phyloP scores from a whole-genome alignment of 1,284 basidiomycete species.

The Ceratobasidium sp. region DNA sequence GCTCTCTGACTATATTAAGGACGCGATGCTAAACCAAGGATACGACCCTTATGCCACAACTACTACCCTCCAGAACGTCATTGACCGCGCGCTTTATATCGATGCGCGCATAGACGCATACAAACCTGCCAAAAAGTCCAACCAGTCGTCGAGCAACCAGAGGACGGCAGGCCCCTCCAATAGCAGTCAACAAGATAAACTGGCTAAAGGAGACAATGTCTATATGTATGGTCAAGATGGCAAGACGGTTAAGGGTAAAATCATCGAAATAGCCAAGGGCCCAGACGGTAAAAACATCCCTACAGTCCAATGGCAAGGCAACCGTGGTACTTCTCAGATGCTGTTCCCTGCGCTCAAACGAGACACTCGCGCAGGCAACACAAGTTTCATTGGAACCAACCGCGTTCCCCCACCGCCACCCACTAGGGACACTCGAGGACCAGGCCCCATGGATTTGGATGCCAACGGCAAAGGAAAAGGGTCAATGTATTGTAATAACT shows the following conservation, averaged over 20 bases:
- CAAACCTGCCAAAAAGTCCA: not conserved
- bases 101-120: not conserved
- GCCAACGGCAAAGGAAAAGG: not conserved
- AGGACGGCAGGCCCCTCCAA: not conserved
- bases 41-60: not conserved
- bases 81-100: not conserved
- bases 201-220: too few species aligned
- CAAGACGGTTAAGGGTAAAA: not conserved
- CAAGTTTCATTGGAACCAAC: not conserved
- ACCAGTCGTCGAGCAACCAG: not conserved
- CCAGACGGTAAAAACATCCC: not conserved
- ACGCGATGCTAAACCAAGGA: not conserved
- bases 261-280: not conserved
- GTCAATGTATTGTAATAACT: not conserved
- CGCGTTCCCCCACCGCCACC: too few species aligned
- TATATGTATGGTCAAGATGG: not conserved
- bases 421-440: not conserved
- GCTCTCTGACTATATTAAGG: not conserved
- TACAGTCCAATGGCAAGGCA: too few species aligned
- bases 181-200: not conserved
- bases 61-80: not conserved
- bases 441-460: slow-evolving; percentile 9
- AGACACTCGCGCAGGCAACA: not conserved
- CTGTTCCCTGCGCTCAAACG: not conserved
- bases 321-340: not conserved